Evolutionary conservation across 2,329 filamentous ascomycete genomes (phyloP), one percentile per base, ranked within the genome.

Genomic region (Botrytis medusae): DNA sequence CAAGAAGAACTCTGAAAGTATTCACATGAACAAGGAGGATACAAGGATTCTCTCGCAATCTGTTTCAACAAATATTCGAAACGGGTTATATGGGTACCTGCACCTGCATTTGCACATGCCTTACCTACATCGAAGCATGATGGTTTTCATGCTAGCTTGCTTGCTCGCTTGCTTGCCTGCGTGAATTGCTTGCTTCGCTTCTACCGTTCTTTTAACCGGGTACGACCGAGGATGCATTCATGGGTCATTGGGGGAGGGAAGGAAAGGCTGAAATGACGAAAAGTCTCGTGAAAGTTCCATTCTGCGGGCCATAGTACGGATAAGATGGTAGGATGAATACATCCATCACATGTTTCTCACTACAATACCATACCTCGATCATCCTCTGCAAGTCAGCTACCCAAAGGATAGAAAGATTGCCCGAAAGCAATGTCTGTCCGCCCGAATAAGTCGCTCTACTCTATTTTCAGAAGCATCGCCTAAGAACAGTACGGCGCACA

Each of bases 21-120:
- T 40, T 54, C 46, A 40, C 25, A 40, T 69, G 42, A 46, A 34
- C 40, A 48, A 48, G 54, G 40, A n/a, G 42, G 40, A 44, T 29
- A 32, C 69, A 71, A 57, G 60, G 34, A 44, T 65, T 5, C 60
- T 51, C n/a, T 22, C 25, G 40, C 60, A 44, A 51, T 57, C 20
- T 6, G 69, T 71, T 71, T 71, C 69, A 71, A 46, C 69, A 65
- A 57, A 20, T 62, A 71, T 71, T 71, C 69, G 69, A 71, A 71
- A 65, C 60, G 61, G 59, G 46, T n/a, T 65, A 32, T 71, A 71
- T 71, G 69, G 69, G 69, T 71, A 71, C 46, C 60, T 71, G 60
- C 69, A 64, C 62, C n/a, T 46, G 62, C 51, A 62, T 34, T 46
- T 54, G 62, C n/a, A 62, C 46, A 46, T 40, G 46, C 44, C 42